Percentiles rank a stretch among this genome's conserved stretches.
Conservation (phyloP, 2,329 filamentous ascomycete genomes). For the Paracamarosporium sp. region DNA sequence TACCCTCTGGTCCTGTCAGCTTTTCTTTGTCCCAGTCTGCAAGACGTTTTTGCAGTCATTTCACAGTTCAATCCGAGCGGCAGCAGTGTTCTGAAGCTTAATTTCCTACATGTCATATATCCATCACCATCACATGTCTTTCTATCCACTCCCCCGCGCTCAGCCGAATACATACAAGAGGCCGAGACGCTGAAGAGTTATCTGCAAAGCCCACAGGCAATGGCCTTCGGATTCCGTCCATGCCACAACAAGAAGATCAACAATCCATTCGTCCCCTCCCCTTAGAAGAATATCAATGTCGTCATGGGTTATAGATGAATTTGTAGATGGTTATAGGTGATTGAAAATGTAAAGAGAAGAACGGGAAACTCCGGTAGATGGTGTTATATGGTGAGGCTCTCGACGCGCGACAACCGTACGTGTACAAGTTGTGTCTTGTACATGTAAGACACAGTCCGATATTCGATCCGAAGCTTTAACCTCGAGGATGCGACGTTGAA, state of each 20-base stretch:
- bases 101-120: background rate
- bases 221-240: background rate
- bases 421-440: slow-evolving; percentile 11
- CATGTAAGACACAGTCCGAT: slow-evolving; percentile 10
- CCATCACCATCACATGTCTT: background rate
- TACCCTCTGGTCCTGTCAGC: too few relatives aligned
- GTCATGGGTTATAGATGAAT: slow-evolving; percentile 23
- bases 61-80: too few relatives aligned
- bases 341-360: slow-evolving; percentile 17
- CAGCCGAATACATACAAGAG: background rate
- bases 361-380: slow-evolving; percentile 26
- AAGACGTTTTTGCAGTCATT: too few relatives aligned
- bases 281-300: slow-evolving; percentile 9
- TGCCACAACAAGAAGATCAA: background rate
- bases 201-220: background rate
- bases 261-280: slow-evolving; percentile 4
- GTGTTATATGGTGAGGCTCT: slow-evolving; percentile 36
- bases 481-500: slow-evolving; percentile 41
- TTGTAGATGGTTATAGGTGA: slow-evolving; percentile 15
- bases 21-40: too few relatives aligned
- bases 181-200: background rate
- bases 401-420: slow-evolving; percentile 36
- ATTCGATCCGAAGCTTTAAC: slow-evolving; percentile 42
- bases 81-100: background rate
- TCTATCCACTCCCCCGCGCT: background rate